Evolutionary conservation across 805 yeast genomes (phyloP).

Genomic region (Myxozyma nipponensis): DNA sequence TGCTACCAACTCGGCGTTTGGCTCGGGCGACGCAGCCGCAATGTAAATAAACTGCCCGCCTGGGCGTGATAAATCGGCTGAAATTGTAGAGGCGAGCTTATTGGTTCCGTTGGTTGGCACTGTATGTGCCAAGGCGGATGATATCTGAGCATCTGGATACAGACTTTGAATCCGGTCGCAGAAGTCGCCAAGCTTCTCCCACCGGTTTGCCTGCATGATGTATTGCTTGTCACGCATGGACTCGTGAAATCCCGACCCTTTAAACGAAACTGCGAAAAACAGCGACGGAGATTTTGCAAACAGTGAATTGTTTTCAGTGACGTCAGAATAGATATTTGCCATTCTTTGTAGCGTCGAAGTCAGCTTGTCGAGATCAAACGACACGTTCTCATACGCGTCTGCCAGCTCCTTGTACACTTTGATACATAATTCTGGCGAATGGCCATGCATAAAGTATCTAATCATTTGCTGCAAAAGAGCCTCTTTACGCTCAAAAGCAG

Average conservation of each 20-base stretch:
- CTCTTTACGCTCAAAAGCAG: constrained; percentile 78
- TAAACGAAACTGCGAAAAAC: constrained; percentile 71
- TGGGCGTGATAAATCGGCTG: background rate
- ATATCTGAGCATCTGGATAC: constrained; percentile 77
- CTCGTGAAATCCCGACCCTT: constrained; percentile 81
- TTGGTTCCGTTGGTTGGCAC: background rate
- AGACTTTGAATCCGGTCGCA: constrained; percentile 68
- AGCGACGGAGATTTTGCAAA: constrained; percentile 46
- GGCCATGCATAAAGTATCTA: constrained; percentile 61
- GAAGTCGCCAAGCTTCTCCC: constrained; percentile 80
- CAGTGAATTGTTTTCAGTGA: constrained; percentile 67
- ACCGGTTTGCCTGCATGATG: constrained; percentile 81
- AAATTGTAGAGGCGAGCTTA: constrained; percentile 9
- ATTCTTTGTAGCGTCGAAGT: constrained; percentile 66
- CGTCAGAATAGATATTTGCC: constrained; percentile 60
- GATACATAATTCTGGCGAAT: constrained; percentile 73
- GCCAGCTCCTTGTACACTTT: constrained; percentile 73
- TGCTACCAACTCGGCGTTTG: constrained; percentile 59
- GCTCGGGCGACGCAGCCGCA: constrained; percentile 64
- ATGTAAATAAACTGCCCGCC: constrained; percentile 72
- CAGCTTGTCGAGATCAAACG: constrained; percentile 72
- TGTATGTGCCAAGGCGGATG: constrained; percentile 45
- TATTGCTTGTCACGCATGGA: constrained; percentile 71
- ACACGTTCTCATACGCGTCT: constrained; percentile 64
- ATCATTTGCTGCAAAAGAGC: constrained; percentile 67